Conservation (phyloP, 2,329 filamentous ascomycete species). For the Thielaviopsis populi region DNA sequence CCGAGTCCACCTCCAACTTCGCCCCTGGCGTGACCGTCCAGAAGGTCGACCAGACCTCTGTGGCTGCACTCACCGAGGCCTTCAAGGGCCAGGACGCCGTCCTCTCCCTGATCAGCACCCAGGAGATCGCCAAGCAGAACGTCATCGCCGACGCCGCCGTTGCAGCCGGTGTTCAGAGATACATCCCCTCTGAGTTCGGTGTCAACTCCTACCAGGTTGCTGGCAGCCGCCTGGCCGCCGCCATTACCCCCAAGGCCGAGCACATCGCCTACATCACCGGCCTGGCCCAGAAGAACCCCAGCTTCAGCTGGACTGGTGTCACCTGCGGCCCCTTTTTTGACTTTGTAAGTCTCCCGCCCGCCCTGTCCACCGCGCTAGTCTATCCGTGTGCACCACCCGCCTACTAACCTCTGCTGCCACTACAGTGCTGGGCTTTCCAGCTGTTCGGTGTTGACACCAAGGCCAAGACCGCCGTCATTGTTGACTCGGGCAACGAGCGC, state of each 20-base stretch:
- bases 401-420: neutral
- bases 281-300: conserved; percentile 25
- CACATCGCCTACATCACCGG: conserved; percentile 28
- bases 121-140: conserved; percentile 27
- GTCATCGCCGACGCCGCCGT: conserved; percentile 43
- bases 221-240: conserved; percentile 25
- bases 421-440: conserved; percentile 29
- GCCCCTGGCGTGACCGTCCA: conserved; percentile 29
- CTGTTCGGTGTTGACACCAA: conserved; percentile 28
- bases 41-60: conserved; percentile 33
- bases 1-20: conserved; percentile 25
- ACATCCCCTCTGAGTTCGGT: conserved; percentile 46
- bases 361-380: conserved; percentile 20
- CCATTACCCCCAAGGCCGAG: conserved; percentile 36
- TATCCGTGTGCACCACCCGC: conserved; percentile 51
- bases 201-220: conserved; percentile 20
- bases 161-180: conserved; percentile 44
- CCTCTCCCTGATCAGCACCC: conserved; percentile 26
- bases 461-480: conserved; percentile 29
- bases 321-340: conserved; percentile 33
- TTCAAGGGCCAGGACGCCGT: conserved; percentile 44
- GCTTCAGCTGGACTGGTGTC: conserved; percentile 36
- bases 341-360: conserved; percentile 21
- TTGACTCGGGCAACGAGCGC: conserved; percentile 34
- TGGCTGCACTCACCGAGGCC: conserved; percentile 33